Evolutionary conservation across 108 stramenopile species (phyloP), one percentile per base, ranked within the genome.

Genomic region (Schizochytrium sp.): DNA sequence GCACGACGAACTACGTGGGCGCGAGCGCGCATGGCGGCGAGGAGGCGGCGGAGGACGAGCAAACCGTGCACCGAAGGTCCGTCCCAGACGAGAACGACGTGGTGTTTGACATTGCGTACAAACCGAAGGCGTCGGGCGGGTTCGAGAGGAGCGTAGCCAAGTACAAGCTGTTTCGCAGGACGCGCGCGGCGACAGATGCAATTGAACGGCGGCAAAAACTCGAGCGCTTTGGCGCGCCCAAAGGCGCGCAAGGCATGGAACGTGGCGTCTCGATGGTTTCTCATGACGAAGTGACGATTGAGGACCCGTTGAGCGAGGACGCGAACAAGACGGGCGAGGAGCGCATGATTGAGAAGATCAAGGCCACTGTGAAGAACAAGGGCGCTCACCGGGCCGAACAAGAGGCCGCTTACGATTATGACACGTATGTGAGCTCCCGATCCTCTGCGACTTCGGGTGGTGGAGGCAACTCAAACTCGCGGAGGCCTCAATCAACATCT

Each of bases 251-350:
- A 23, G 76, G 76, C 76, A 53, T 83, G 48, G 76, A 83, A 34
- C n/a, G 48, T 12, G 76, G 76, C 51, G 76, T 83, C 2, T 53
- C 76, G 6, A 83, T 83, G 76, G 76, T 83, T 34, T 47, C 76
- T 18, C 45, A 53, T 12, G 76, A 83, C 51, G 48, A 83, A 5
- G 76, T 83, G 10, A 23, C 28, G 48, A 83, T 83, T 34, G 76
- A 83, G 76, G 76, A 83, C n/a, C 76, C 76, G 45, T 45, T 83
- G 43, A 83, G 76, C 51, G 76, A 83, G 28, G 76, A 83, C 25
- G 76, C 76, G 43, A 83, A 53, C 76, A 83, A 83, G 28, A 83
- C 76, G 19, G 76, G 76, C 19, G 76, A 83, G 28, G 76, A 83
- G 51, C 45, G 76, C 25, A 47, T 83, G 76, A 83, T 83, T 23